Percentiles rank a stretch among this genome's conserved stretches.
Evolutionary conservation across 176 grass and related monocot genomes (phyloP).

Genomic region (Zea luxurians): DNA sequence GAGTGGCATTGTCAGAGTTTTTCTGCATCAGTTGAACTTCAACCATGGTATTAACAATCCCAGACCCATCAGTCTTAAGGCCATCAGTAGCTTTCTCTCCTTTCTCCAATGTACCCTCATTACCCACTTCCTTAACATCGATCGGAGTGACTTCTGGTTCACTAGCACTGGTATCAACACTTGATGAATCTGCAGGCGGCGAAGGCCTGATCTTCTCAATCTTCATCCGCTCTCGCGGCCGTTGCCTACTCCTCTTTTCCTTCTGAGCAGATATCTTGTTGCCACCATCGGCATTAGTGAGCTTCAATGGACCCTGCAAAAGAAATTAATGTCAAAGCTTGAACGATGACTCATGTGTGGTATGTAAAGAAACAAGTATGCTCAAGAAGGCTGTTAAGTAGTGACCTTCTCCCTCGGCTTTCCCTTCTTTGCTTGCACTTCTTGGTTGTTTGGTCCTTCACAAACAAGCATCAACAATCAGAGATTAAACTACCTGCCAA

Average conservation of each 20-base stretch:
- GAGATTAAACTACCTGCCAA: not conserved
- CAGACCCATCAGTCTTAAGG: constrained; percentile 43
- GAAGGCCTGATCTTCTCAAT: constrained; percentile 59
- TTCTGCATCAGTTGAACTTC: constrained; percentile 43
- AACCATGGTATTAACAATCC: constrained; percentile 33
- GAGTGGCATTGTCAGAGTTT: constrained; percentile 36
- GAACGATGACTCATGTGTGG: not conserved
- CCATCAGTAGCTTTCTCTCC: constrained; percentile 27
- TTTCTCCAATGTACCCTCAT: constrained; percentile 35
- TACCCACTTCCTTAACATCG: constrained; percentile 43
- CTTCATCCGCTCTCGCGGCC: constrained; percentile 41
- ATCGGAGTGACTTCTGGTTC: constrained; percentile 39
- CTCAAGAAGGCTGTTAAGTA: constrained; percentile 26
- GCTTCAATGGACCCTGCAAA: constrained; percentile 62
- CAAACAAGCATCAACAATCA: constrained; percentile 37
- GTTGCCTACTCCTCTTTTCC: constrained; percentile 60
- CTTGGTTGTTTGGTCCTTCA: constrained; percentile 59
- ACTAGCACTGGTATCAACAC: constrained; percentile 48
- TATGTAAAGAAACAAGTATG: constrained; percentile 16
- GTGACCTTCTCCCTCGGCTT: constrained; percentile 77
- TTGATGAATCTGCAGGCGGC: constrained; percentile 35
- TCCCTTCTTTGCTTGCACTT: constrained; percentile 60
- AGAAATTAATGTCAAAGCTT: constrained; percentile 22
- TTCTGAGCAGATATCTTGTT: constrained; percentile 42
- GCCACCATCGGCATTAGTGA: constrained; percentile 42